Conservation (phyloP, 306 rosid genomes). For the Medicago arabica region DNA sequence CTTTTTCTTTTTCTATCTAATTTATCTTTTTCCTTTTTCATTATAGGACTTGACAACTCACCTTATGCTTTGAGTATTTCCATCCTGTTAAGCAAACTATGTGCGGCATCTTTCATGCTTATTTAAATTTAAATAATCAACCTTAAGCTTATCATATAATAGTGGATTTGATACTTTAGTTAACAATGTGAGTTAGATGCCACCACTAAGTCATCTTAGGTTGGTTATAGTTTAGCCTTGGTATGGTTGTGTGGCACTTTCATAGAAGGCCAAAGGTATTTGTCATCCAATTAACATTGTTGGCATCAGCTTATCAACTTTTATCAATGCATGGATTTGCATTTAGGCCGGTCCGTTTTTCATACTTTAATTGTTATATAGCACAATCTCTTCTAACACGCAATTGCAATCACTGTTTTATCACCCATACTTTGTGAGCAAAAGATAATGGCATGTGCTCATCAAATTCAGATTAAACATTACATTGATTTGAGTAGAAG, state of each 20-base stretch:
- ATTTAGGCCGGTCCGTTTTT: too few species aligned
- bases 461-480: background rate
- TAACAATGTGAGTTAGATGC: slow-evolving; percentile 28
- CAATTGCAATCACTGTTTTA: slow-evolving; percentile 17
- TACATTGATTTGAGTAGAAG: too few species aligned
- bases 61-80: slow-evolving; percentile 51
- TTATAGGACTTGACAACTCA: slow-evolving; percentile 71
- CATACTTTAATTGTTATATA: background rate
- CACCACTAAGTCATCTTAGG: slow-evolving; percentile 8
- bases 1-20: slow-evolving; percentile 47
- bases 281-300: slow-evolving; percentile 36
- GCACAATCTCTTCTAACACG: slow-evolving; percentile 6
- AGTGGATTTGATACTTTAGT: slow-evolving; percentile 34
- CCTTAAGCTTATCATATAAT: slow-evolving; percentile 49
- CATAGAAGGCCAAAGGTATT: slow-evolving; percentile 40
- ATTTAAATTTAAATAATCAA: slow-evolving; percentile 34
- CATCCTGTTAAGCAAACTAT: slow-evolving; percentile 70
- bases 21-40: slow-evolving; percentile 35
- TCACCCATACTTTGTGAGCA: slow-evolving; percentile 5
- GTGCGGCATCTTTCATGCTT: slow-evolving; percentile 41
- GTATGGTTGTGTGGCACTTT: slow-evolving; percentile 43
- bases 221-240: background rate
- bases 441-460: background rate
- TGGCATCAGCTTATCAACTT: slow-evolving; percentile 19
- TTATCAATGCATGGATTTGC: slow-evolving; percentile 31